Conservation (phyloP, 148 eudicot species). For the Heliamphora exappendiculata region DNA sequence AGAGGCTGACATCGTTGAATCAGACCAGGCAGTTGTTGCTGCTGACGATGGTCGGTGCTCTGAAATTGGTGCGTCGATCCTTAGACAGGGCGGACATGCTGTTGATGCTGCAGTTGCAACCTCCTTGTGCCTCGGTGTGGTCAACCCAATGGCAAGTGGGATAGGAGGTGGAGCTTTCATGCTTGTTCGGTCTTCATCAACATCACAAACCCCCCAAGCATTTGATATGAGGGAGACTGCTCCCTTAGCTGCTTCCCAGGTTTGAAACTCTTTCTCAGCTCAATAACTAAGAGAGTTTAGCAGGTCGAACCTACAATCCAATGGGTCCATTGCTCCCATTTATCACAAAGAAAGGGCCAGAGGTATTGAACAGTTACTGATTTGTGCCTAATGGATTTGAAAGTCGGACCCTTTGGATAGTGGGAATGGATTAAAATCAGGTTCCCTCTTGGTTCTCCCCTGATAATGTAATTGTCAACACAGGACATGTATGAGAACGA, state of each 20-base stretch:
- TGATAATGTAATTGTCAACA: not conserved
- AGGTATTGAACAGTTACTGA: not conserved
- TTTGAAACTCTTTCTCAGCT: constrained; percentile 12
- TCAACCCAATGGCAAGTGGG: constrained; percentile 79
- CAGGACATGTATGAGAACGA: constrained; percentile 69
- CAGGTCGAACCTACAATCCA: not conserved
- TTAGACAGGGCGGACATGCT: constrained; percentile 75
- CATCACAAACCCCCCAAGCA: constrained; percentile 48
- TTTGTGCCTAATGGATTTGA: not conserved
- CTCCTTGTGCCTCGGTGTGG: constrained; percentile 74
- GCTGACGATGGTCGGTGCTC: constrained; percentile 94
- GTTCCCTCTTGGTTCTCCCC: no score
- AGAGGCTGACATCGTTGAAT: constrained; percentile 40
- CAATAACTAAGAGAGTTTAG: not conserved
- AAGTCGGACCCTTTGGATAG: not conserved
- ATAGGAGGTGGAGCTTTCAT: constrained; percentile 96
- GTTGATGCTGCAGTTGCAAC: constrained; percentile 98
- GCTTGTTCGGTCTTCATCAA: constrained; percentile 64
- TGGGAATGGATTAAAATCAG: not conserved
- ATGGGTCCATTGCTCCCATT: not conserved
- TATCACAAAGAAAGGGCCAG: not conserved
- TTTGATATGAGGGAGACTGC: constrained; percentile 86
- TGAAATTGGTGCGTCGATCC: constrained; percentile 63
- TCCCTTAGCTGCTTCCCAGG: constrained; percentile 84
- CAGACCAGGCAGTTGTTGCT: constrained; percentile 74